Evolutionary conservation across 2,329 filamentous ascomycete species (phyloP).

Genomic region (Claviceps monticola): DNA sequence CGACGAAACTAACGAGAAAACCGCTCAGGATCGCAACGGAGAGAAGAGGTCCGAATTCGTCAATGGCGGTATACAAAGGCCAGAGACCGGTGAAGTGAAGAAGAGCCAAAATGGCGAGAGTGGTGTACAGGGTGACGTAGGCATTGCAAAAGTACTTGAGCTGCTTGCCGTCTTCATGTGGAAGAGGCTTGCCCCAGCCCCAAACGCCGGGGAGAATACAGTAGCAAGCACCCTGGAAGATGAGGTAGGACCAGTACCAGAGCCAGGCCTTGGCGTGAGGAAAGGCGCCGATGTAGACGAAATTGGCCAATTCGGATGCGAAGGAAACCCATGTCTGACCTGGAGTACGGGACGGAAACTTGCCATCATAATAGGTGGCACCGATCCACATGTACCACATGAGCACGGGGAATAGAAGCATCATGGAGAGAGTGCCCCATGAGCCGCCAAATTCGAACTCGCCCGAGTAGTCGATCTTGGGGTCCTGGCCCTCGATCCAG

Average conservation of each 20-base stretch:
- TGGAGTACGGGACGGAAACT: slow-evolving; percentile 52
- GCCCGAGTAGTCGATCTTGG: slow-evolving; percentile 48
- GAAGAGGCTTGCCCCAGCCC: slow-evolving; percentile 75
- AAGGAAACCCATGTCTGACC: slow-evolving; percentile 62
- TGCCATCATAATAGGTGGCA: slow-evolving; percentile 80
- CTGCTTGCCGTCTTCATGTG: slow-evolving; percentile 70
- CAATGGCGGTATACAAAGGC: slow-evolving; percentile 80
- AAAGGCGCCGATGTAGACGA: slow-evolving; percentile 75
- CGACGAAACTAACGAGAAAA: slow-evolving; percentile 67
- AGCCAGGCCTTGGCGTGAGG: slow-evolving; percentile 71
- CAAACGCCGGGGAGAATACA: slow-evolving; percentile 76
- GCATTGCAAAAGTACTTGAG: slow-evolving; percentile 91
- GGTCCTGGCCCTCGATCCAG: slow-evolving; percentile 45
- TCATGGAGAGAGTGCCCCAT: slow-evolving; percentile 66
- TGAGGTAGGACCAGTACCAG: slow-evolving; percentile 89
- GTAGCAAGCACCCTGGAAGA: slow-evolving; percentile 75
- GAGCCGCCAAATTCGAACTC: slow-evolving; percentile 79
- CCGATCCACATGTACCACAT: slow-evolving; percentile 99
- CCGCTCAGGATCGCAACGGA: slow-evolving; percentile 87
- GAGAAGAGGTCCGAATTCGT: slow-evolving; percentile 89
- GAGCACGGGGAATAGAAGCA: slow-evolving; percentile 81
- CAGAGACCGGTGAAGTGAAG: slow-evolving; percentile 78
- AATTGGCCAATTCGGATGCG: slow-evolving; percentile 49
- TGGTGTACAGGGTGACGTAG: slow-evolving; percentile 75
- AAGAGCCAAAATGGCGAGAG: slow-evolving; percentile 52